These are phyloP conservation scores for Ophiostoma himal-ulmi DNA, from an alignment of 2,329 filamentous ascomycete genomes.

Conservation along the genomic window DNA sequence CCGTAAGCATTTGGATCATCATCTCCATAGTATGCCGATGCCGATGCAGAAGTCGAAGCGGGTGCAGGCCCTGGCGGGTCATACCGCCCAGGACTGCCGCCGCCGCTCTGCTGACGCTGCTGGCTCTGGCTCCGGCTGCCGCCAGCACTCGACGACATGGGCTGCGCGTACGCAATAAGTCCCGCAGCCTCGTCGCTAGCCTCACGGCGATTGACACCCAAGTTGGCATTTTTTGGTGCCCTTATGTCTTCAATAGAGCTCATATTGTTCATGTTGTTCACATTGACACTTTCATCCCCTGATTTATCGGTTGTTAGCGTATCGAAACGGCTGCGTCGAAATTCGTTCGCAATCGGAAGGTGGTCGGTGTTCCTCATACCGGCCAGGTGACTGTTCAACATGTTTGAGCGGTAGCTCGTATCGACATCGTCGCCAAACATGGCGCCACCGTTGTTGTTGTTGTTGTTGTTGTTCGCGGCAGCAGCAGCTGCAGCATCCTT, in stretches of 20 bases:
- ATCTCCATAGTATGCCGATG: not conserved
- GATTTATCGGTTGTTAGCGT: constrained; percentile 20
- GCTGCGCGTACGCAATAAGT: constrained; percentile 36
- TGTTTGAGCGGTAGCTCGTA: constrained; percentile 24
- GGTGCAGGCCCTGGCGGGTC: not conserved
- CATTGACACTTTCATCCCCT: not conserved
- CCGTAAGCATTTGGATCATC: constrained; percentile 4
- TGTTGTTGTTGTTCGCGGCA: not conserved
- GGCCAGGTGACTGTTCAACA: constrained; percentile 19
- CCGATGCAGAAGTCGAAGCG: not conserved
- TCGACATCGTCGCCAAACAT: constrained; percentile 22
- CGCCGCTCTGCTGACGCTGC: not conserved
- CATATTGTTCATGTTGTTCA: not conserved
- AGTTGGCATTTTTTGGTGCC: not conserved
- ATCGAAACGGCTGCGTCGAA: constrained; percentile 33
- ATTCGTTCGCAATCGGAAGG: constrained; percentile 37
- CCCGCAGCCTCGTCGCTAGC: constrained; percentile 31
- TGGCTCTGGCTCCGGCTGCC: not conserved
- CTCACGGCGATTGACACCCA: constrained; percentile 19
- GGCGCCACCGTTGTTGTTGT: not conserved
- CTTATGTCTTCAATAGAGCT: not conserved
- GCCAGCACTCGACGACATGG: constrained; percentile 27
- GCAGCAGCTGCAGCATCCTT: too few species aligned
- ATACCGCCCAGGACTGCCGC: constrained; percentile 22
- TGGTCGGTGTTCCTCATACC: constrained; percentile 36